Percentiles rank a stretch among this genome's conserved stretches.
Conservation (phyloP, 2,329 filamentous ascomycete genomes). For the Monilinia fructicola region DNA sequence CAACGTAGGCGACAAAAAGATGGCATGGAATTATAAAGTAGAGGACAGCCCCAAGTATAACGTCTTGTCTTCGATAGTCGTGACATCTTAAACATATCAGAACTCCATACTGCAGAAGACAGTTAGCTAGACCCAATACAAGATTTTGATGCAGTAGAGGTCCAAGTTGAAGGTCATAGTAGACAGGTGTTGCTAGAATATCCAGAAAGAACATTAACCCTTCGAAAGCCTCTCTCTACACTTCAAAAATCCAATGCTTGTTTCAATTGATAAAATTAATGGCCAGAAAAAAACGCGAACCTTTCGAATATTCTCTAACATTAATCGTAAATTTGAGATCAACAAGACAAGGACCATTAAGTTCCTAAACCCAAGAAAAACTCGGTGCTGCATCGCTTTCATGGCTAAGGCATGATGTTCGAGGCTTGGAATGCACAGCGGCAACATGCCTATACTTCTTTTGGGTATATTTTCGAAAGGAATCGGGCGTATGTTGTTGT, state of each 20-base stretch:
- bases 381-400: slow-evolving; percentile 73
- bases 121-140: slow-evolving; percentile 24
- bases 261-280: slow-evolving; percentile 3
- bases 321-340: slow-evolving; percentile 86
- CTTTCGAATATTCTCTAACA: slow-evolving; percentile 73
- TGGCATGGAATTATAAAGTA: slow-evolving; percentile 90
- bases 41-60: slow-evolving; percentile 72
- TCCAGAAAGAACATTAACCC: neutral
- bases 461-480: slow-evolving; percentile 39
- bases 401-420: slow-evolving; percentile 81
- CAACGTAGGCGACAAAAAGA: slow-evolving; percentile 83
- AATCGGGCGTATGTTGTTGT: slow-evolving; percentile 25
- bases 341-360: slow-evolving; percentile 93
- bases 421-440: slow-evolving; percentile 72
- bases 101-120: slow-evolving; percentile 69
- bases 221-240: neutral
- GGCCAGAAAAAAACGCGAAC: neutral
- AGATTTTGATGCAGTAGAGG: neutral
- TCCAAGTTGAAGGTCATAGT: neutral
- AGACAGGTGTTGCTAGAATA: neutral
- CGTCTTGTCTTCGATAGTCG: slow-evolving; percentile 77
- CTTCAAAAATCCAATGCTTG: neutral
- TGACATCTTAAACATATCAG: slow-evolving; percentile 89
- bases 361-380: slow-evolving; percentile 93
- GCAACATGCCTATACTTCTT: slow-evolving; percentile 89